Percentiles rank a stretch among this genome's conserved stretches.
phyloP scores from a whole-genome alignment of 129 eudicot genomes.

The Escallonia rubra region DNA sequence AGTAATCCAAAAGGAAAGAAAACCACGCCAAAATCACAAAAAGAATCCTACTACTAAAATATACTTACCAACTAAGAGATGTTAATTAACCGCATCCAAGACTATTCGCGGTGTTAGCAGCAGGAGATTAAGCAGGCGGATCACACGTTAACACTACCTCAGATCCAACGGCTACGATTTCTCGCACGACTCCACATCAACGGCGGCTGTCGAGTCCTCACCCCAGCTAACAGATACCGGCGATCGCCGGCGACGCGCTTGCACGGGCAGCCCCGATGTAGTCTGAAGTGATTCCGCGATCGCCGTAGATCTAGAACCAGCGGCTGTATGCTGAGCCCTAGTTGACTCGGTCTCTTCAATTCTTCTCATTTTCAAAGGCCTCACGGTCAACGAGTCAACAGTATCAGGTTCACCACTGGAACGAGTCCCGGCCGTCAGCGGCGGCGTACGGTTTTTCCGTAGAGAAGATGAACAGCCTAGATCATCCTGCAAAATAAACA shows the following conservation, averaged over 20 bases:
- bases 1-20: no score
- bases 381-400: neutral
- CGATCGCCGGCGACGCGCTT: neutral
- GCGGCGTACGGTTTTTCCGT: neutral
- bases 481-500: neutral
- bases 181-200: slow-evolving; percentile 22
- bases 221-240: neutral
- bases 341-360: neutral
- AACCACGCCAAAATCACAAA: no score
- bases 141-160: slow-evolving; percentile 2
- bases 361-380: slow-evolving; percentile 1
- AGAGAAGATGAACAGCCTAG: neutral
- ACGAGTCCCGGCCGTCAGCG: neutral
- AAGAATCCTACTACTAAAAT: neutral
- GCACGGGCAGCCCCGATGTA: slow-evolving; percentile 14
- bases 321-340: neutral
- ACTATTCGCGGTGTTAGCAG: neutral
- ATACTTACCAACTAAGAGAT: neutral
- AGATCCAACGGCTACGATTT: neutral
- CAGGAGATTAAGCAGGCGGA: no score
- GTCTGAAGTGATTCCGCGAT: slow-evolving; percentile 9
- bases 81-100: slow-evolving; percentile 23
- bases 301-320: slow-evolving; percentile 13
- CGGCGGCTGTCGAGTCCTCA: slow-evolving; percentile 9
- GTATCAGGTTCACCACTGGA: neutral